phyloP scores from a whole-genome alignment of 1,139 yeast genomes.

The Citeromyces siamensis region DNA sequence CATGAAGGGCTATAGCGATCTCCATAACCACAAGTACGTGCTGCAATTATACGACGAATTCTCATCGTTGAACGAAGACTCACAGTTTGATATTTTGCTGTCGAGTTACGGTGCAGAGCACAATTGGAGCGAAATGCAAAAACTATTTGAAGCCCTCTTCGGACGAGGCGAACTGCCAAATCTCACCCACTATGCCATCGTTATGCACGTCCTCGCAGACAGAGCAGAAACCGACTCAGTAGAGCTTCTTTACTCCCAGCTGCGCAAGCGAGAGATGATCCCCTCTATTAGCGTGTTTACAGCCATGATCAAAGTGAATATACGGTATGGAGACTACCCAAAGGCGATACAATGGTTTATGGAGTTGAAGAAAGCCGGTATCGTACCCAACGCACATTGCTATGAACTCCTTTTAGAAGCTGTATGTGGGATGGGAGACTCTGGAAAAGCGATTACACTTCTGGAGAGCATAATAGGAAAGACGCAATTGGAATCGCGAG shows the following conservation, averaged over 20 bases:
- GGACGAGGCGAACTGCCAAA: conserved; percentile 46
- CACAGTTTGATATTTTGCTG: conserved; percentile 30
- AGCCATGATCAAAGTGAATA: conserved; percentile 34
- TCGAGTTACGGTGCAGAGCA: conserved; percentile 35
- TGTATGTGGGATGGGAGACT: conserved; percentile 25
- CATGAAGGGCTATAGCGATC: conserved; percentile 19
- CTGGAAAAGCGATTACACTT: conserved; percentile 26
- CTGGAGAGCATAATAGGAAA: conserved; percentile 21
- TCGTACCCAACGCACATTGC: conserved; percentile 24
- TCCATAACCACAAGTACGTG: conserved; percentile 18
- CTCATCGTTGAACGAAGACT: conserved; percentile 18
- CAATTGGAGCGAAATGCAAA: conserved; percentile 49
- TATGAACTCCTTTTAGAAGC: conserved; percentile 29
- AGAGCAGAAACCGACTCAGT: conserved; percentile 45
- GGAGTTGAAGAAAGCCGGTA: conserved; percentile 22
- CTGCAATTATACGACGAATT: conserved; percentile 17
- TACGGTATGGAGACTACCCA: conserved; percentile 30
- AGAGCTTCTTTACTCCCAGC: conserved; percentile 33
- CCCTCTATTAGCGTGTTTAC: conserved; percentile 37
- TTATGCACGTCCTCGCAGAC: conserved; percentile 49
- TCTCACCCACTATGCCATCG: conserved; percentile 45
- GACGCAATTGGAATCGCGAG: conserved; percentile 11
- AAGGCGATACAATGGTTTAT: conserved; percentile 31
- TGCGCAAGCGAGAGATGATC: conserved; percentile 28
- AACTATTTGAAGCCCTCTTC: conserved; percentile 49